Conservation (phyloP, 2,329 filamentous ascomycete species). For the Aspergillus jensenii region DNA sequence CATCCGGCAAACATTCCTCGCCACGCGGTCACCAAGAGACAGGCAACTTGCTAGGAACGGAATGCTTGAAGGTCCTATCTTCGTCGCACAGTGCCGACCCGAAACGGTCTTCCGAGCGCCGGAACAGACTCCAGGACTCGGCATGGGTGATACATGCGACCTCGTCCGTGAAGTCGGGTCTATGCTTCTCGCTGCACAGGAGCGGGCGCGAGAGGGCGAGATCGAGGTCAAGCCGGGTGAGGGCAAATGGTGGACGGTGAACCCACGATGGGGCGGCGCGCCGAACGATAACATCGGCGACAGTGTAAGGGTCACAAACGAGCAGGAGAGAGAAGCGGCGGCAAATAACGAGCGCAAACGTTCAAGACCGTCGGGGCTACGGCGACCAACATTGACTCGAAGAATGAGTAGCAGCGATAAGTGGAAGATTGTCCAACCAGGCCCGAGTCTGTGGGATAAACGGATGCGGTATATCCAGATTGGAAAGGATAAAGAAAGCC, state of each 20-base stretch:
- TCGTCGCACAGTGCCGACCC: slow-evolving; percentile 55
- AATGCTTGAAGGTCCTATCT: slow-evolving; percentile 58
- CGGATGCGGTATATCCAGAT: slow-evolving; percentile 57
- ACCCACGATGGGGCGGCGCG: slow-evolving; percentile 57
- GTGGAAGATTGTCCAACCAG: slow-evolving; percentile 55
- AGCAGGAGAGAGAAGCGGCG: slow-evolving; percentile 25
- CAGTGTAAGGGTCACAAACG: slow-evolving; percentile 25
- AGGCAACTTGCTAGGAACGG: slow-evolving; percentile 53
- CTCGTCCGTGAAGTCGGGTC: slow-evolving; percentile 58
- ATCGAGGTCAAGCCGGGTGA: slow-evolving; percentile 52
- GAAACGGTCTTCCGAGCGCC: slow-evolving; percentile 54
- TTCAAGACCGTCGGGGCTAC: slow-evolving; percentile 32
- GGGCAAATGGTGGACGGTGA: slow-evolving; percentile 61
- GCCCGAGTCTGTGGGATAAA: slow-evolving; percentile 56
- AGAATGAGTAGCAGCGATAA: slow-evolving; percentile 49
- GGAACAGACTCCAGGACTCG: slow-evolving; percentile 28
- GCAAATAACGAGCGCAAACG: slow-evolving; percentile 37
- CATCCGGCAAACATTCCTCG: slow-evolving; percentile 56
- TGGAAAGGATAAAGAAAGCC: slow-evolving; percentile 49
- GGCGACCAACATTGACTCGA: slow-evolving; percentile 36
- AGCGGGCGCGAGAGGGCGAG: slow-evolving; percentile 57
- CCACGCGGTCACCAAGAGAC: slow-evolving; percentile 55
- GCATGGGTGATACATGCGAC: slow-evolving; percentile 49
- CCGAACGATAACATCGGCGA: slow-evolving; percentile 35
- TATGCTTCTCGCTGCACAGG: slow-evolving; percentile 59